Evolutionary conservation across 2,329 filamentous ascomycete genomes (phyloP), one percentile per base, ranked within the genome.

Genomic region (Colletotrichum sp.): DNA sequence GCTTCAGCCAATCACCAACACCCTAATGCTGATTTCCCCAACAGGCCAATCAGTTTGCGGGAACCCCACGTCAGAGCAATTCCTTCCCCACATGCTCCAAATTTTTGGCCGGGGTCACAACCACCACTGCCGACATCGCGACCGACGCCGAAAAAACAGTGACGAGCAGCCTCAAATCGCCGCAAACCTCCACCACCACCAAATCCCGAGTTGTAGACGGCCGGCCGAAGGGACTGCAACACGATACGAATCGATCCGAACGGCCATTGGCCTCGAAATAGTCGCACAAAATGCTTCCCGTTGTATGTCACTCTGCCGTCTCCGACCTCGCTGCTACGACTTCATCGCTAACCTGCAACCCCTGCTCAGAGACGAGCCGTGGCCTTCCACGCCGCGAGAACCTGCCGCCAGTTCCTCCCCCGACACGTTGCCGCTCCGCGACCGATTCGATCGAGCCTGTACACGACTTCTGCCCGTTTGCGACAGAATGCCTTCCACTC

Each of bases 401-500:
- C 76, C 38, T 77, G 38, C 67, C 86, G 89, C 68, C 87, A 93
- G 75, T 87, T 93, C 70, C 88, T 89, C 36, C 88, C 91, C 26
- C 32, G 75, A 71, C 74, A 70, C 21, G 61, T 73, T 12, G 52
- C 65, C 52, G 55, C 70, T 10, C 55, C 66, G 7, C 74, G 69
- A 72, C 52, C 58, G n/a, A 65, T 67, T 3, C 70, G 38, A 21
- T 55, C 67, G 16, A 73, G 70, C 15, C 70, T 73, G 65, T 76
- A 71, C 34, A 68, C 61, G 68, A 68, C 74, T 2, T 36, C 70
- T 28, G 52, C 69, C 28, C 80, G 81, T 67, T 66, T 70, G 32
- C 82, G 82, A 70, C 88, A 88, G 77, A 87, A 91, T 81, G 90
- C 89, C 74, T 94, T 94, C 80, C 91, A 91, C 73, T 89, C 92